These are phyloP conservation scores for Melampsora larici-populina DNA, from an alignment of 1,284 basidiomycete species.

Conservation along the genomic window DNA sequence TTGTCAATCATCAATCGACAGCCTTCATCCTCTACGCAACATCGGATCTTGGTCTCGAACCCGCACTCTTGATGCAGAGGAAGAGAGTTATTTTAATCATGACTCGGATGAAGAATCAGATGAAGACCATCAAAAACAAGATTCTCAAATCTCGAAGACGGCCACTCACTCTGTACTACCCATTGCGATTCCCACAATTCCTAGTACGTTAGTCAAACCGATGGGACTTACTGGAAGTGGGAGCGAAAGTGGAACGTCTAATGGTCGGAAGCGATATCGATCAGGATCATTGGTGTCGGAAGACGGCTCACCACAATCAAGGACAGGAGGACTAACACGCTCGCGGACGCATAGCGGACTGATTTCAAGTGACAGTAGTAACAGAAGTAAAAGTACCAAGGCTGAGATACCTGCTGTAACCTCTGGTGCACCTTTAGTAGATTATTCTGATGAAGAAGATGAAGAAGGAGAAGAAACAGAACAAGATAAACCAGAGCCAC, in stretches of 20 bases:
- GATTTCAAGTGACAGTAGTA: neutral
- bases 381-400: neutral
- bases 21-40: slow-evolving; percentile 9
- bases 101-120: slow-evolving; percentile 37
- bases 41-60: slow-evolving; percentile 39
- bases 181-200: slow-evolving; percentile 9
- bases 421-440: slow-evolving; percentile 9
- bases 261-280: neutral
- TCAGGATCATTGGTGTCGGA: neutral
- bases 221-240: neutral
- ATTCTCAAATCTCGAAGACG: neutral
- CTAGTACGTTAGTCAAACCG: neutral
- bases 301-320: neutral
- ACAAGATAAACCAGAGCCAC: slow-evolving; percentile 18
- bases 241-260: neutral
- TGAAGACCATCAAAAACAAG: slow-evolving; percentile 5
- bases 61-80: slow-evolving; percentile 32
- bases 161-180: neutral
- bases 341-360: neutral
- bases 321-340: neutral
- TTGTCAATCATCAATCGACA: neutral
- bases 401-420: neutral
- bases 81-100: slow-evolving; percentile 41
- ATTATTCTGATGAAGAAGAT: slow-evolving; percentile 35
- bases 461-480: slow-evolving; percentile 1